Conservation (phyloP, 306 rosid species). For the Elaeagnus macrophylla region DNA sequence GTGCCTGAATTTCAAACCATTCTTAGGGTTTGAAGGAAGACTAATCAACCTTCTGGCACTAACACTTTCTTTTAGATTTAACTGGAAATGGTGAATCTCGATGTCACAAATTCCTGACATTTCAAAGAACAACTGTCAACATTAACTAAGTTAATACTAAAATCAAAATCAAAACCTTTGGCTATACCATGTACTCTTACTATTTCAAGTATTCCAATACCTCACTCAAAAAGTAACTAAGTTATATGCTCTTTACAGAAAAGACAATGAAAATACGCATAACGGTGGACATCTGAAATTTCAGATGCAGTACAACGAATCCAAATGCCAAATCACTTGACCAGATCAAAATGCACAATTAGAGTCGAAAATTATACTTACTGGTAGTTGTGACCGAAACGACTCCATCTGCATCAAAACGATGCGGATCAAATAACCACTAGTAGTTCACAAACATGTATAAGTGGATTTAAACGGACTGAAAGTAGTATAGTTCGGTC, state of each 20-base stretch:
- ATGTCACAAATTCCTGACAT: constrained; percentile 50
- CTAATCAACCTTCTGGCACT: constrained; percentile 38
- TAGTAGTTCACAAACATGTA: background rate
- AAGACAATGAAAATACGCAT: no score
- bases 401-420: constrained; percentile 59
- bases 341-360: background rate
- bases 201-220: no score
- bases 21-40: constrained; percentile 55
- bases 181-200: no score
- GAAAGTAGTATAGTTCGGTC: background rate
- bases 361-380: constrained; percentile 26
- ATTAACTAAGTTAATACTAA: background rate
- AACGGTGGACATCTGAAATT: no score
- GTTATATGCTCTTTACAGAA: no score
- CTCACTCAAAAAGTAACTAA: no score
- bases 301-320: no score
- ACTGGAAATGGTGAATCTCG: constrained; percentile 39
- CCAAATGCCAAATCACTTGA: no score
- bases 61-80: constrained; percentile 46
- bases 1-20: constrained; percentile 79
- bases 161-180: no score
- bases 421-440: constrained; percentile 1
- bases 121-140: constrained; percentile 11
- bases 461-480: background rate
- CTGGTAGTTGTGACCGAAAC: constrained; percentile 72